These are phyloP conservation scores for Zea luxurians DNA, from an alignment of 176 grass and related monocot species.

Conservation along the genomic window DNA sequence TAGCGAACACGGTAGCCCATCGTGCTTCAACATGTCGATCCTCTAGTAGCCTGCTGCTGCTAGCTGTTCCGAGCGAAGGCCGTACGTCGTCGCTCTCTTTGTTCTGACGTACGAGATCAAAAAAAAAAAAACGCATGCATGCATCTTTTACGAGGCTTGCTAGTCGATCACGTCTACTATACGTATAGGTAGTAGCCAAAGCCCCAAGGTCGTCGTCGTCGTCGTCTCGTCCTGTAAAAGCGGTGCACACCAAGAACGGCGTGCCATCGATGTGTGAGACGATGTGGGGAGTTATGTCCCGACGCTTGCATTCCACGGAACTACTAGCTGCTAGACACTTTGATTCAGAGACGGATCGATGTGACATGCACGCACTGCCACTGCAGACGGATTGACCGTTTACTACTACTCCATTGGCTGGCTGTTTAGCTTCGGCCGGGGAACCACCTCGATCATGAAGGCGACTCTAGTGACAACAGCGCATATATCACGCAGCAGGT, in stretches of 20 bases:
- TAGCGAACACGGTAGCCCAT: too few species aligned
- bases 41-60: too few species aligned
- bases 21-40: too few species aligned
- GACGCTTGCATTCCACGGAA: constrained; percentile 45
- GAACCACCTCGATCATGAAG: constrained; percentile 41
- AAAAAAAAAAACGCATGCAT: background rate
- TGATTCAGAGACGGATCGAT: constrained; percentile 11
- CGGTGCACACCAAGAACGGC: background rate
- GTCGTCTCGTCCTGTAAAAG: constrained; percentile 18
- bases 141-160: background rate
- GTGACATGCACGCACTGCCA: constrained; percentile 30
- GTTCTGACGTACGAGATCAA: background rate
- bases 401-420: background rate
- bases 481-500: too few species aligned
- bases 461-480: too few species aligned
- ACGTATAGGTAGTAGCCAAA: background rate
- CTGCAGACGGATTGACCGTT: constrained; percentile 13
- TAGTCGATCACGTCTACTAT: too few species aligned
- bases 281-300: constrained; percentile 30
- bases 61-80: background rate
- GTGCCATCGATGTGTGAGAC: constrained; percentile 35
- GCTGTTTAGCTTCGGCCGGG: background rate
- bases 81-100: background rate
- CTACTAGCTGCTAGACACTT: background rate
- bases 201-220: background rate